A percentile compares a stretch with the other conserved stretches of the same genome.
phyloP scores from a whole-genome alignment of 2,329 filamentous ascomycete species.

The Pyricularia grisea region DNA sequence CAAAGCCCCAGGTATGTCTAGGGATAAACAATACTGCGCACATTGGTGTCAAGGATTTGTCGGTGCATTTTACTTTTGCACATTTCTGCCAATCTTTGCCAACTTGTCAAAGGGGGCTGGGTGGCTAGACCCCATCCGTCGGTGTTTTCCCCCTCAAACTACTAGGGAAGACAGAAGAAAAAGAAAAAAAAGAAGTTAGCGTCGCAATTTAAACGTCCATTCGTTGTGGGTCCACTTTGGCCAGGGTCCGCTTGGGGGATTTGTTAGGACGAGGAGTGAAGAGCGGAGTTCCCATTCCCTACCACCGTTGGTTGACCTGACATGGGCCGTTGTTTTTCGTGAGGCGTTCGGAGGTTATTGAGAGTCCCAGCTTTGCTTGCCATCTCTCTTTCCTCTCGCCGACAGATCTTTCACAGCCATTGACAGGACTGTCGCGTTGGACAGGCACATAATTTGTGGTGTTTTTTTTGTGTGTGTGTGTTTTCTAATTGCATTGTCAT shows the following conservation, averaged over 20 bases:
- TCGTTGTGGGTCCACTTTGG: not conserved
- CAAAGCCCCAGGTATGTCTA: not conserved
- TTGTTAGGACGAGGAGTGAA: not conserved
- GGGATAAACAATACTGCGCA: not conserved
- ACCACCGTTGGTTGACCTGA: not conserved
- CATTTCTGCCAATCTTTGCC: not conserved
- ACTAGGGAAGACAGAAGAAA: not conserved
- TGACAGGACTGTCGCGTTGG: not conserved
- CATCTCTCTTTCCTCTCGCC: not conserved
- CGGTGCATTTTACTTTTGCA: not conserved
- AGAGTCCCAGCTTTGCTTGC: not conserved
- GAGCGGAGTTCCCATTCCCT: not conserved
- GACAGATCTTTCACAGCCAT: not conserved
- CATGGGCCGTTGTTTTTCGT: not conserved
- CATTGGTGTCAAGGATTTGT: not conserved
- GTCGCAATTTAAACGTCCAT: not conserved
- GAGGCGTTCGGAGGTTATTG: not conserved
- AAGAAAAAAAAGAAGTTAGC: not conserved
- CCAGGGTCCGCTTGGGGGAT: not conserved
- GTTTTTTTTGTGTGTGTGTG: not conserved
- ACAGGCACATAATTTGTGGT: not conserved
- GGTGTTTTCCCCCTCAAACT: not conserved
- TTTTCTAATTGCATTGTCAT: not conserved
- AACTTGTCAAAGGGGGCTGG: not conserved
- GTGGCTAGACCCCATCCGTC: not conserved